Percentiles rank a stretch among this genome's conserved stretches.
phyloP scores from a whole-genome alignment of 2,329 filamentous ascomycete species.

The Endothia cerciana region DNA sequence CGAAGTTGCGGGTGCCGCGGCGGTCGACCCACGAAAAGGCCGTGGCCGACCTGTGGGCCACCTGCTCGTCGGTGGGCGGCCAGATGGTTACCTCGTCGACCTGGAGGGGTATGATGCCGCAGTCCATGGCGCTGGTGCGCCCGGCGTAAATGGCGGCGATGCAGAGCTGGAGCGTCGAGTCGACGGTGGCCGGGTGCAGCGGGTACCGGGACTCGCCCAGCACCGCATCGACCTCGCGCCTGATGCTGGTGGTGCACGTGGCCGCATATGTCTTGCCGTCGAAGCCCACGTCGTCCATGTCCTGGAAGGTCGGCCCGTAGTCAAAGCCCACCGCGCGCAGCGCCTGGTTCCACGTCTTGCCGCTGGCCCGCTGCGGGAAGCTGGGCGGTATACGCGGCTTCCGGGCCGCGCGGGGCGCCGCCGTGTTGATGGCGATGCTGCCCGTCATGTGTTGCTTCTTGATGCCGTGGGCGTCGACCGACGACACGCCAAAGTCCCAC shows the following conservation, averaged over 20 bases:
- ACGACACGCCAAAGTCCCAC: constrained; percentile 39
- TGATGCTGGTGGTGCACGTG: constrained; percentile 33
- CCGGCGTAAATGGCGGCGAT: constrained; percentile 39
- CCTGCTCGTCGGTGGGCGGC: constrained; percentile 17
- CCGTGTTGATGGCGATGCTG: constrained; percentile 33
- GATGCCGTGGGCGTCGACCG: constrained; percentile 29
- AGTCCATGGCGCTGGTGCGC: constrained; percentile 35
- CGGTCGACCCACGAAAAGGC: constrained; percentile 32
- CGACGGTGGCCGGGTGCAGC: constrained; percentile 46
- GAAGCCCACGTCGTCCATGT: constrained; percentile 37
- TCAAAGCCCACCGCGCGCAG: constrained; percentile 42
- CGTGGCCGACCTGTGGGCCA: constrained; percentile 29
- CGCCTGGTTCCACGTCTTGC: constrained; percentile 39
- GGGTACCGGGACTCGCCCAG: constrained; percentile 43
- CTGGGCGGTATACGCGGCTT: constrained; percentile 25
- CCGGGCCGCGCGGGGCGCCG: constrained; percentile 24
- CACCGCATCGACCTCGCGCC: constrained; percentile 26
- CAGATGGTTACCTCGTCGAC: constrained; percentile 36
- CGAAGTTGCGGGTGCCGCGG: constrained; percentile 33
- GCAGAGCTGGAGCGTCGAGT: constrained; percentile 41
- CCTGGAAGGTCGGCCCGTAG: constrained; percentile 45
- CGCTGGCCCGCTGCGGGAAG: constrained; percentile 34
- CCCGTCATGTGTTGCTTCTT: constrained; percentile 37
- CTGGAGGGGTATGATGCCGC: constrained; percentile 38
- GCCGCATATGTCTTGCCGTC: constrained; percentile 37